phyloP scores from a whole-genome alignment of 2,329 filamentous ascomycete species.

The Ceratocystis albifundus region DNA sequence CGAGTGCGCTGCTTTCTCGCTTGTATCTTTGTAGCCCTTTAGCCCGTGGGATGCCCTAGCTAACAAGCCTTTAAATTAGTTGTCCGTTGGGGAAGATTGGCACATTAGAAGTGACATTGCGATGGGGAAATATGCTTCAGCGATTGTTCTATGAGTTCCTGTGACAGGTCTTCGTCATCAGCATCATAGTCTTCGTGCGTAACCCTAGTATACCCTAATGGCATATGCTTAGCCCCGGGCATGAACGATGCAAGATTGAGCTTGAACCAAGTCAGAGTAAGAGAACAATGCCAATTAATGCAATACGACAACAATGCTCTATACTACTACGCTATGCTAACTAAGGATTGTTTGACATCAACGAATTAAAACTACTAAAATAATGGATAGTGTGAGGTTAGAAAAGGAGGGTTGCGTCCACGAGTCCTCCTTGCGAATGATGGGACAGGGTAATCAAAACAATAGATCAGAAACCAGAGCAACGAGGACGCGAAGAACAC shows the following conservation, averaged over 20 bases:
- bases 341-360: background rate
- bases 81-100: conserved; percentile 55
- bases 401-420: background rate
- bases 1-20: conserved; percentile 44
- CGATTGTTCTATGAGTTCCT: too few relatives aligned
- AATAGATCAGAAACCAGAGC: conserved; percentile 6
- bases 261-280: conserved; percentile 1
- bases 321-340: background rate
- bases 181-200: too few relatives aligned
- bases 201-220: background rate
- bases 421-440: too few relatives aligned
- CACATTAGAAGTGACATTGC: background rate
- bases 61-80: conserved; percentile 55
- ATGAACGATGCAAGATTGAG: conserved; percentile 1
- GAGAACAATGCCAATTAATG: conserved; percentile 8
- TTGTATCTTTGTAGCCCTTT: conserved; percentile 53
- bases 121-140: too few relatives aligned
- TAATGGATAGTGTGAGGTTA: background rate
- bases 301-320: background rate
- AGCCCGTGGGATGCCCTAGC: conserved; percentile 48
- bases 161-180: too few relatives aligned
- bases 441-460: background rate
- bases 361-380: background rate
- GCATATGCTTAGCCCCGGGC: conserved; percentile 2
- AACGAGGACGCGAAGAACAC: background rate